These are phyloP conservation scores for Nigrograna mackinnonii DNA, from an alignment of 2,329 filamentous ascomycete species.

Conservation along the genomic window DNA sequence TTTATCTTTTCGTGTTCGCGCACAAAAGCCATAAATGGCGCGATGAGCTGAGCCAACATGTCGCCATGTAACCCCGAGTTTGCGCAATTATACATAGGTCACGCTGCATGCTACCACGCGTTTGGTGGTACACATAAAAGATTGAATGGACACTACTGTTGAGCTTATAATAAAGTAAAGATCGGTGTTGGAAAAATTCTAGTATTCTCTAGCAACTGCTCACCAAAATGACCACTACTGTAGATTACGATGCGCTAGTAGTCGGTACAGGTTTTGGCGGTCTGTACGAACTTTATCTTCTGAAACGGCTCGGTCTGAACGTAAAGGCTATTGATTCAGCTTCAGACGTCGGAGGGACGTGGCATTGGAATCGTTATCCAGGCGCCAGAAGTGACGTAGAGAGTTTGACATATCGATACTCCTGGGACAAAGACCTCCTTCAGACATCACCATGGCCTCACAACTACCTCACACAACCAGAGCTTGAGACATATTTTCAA, in stretches of 20 bases:
- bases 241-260: neutral
- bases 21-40: no score
- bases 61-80: no score
- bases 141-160: no score
- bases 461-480: neutral
- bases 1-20: no score
- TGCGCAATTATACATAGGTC: no score
- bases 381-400: constrained; percentile 2
- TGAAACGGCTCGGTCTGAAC: neutral
- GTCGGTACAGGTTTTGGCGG: constrained; percentile 1
- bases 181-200: no score
- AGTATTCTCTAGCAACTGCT: no score
- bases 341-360: neutral
- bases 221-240: no score
- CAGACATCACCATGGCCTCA: neutral
- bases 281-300: neutral
- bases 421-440: constrained; percentile 2
- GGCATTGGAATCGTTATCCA: constrained; percentile 41
- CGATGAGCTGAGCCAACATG: no score
- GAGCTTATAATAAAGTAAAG: no score
- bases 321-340: neutral
- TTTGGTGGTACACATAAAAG: no score
- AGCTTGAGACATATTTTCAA: neutral
- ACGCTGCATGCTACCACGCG: no score
- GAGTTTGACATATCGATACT: constrained; percentile 1